Conservation (phyloP, 257 asterid species). For the Nemophila menziesii region DNA sequence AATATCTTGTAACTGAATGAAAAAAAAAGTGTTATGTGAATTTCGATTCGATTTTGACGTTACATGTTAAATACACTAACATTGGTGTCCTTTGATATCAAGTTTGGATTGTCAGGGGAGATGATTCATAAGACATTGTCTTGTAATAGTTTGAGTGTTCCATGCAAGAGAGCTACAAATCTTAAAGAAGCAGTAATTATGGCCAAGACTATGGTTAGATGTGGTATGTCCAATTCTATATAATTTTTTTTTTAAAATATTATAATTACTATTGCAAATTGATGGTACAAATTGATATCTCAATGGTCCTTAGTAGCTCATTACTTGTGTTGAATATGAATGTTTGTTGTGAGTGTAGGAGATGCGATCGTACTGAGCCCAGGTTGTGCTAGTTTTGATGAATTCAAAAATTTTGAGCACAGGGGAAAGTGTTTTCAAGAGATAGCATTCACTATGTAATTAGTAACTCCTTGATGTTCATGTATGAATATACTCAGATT, state of each 20-base stretch:
- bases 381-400: slow-evolving; percentile 32
- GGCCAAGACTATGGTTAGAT: slow-evolving; percentile 13
- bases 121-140: slow-evolving; percentile 21
- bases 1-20: background rate
- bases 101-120: slow-evolving; percentile 31
- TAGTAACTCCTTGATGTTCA: no score
- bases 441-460: slow-evolving; percentile 15
- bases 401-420: slow-evolving; percentile 29
- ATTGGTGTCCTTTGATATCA: background rate
- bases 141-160: slow-evolving; percentile 22
- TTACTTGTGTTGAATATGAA: background rate
- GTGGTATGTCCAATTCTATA: background rate
- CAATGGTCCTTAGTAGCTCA: no score
- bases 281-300: no score
- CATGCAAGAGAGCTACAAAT: slow-evolving; percentile 19
- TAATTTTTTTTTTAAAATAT: background rate
- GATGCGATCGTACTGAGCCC: slow-evolving; percentile 29
- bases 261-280: no score
- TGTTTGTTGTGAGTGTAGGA: slow-evolving; percentile 11
- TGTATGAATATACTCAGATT: no score
- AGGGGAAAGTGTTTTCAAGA: slow-evolving; percentile 28
- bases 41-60: background rate
- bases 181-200: slow-evolving; percentile 19
- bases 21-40: background rate
- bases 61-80: background rate